Evolutionary conservation across 164 flowering plant species (phyloP), one percentile per base, ranked within the genome.

Genomic region (Magnolia kwangsiensis): DNA sequence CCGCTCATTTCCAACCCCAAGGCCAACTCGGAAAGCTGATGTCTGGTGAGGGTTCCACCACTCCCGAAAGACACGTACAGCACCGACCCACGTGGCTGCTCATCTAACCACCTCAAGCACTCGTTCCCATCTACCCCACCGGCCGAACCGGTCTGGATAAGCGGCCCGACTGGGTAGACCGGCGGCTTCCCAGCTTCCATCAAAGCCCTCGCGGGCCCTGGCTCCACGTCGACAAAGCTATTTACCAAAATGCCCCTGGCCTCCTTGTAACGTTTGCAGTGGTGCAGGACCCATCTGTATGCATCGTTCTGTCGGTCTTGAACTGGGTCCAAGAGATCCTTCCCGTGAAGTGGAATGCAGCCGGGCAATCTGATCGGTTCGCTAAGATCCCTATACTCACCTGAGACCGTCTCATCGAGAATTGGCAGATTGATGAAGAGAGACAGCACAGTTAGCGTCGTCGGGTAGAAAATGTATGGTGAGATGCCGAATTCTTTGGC

Each of bases 61-160:
- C 87, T 86, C 18, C 88, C 88, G n/a, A 86, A 86, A 0, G 80
- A 84, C 1, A 86, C 78, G 24, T 72, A 86, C 37, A 86, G 74
- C 23, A 86, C 88, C 0, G 85, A 81, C 0, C 76, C 83, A n/a
- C 7, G 55, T 19, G 85, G 84, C 67, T 86, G 88, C 18, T 78
- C 68, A 16, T 86, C 85, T 72, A 86, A 68, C 89, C 89, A 85
- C 50, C 50, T 72, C 69, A 85, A 51, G 63, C 85, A 81, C 63
- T 75, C 77, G 0, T 27, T 18, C 31, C 67, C 73, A 19, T 51
- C 75, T 0, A 20, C 18, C 0, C 21, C 66, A 1, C 14, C 55
- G 11, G 4, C 18, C 16, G 64, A 74, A 19, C 29, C 68, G 2
- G 63, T 55, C 24, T 49, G 75, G 11, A 82, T 72, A 1, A 85